A percentile compares a stretch with the other conserved stretches of the same genome.
Evolutionary conservation across 2,329 filamentous ascomycete genomes (phyloP).

Genomic region (Alternaria incomplexa): DNA sequence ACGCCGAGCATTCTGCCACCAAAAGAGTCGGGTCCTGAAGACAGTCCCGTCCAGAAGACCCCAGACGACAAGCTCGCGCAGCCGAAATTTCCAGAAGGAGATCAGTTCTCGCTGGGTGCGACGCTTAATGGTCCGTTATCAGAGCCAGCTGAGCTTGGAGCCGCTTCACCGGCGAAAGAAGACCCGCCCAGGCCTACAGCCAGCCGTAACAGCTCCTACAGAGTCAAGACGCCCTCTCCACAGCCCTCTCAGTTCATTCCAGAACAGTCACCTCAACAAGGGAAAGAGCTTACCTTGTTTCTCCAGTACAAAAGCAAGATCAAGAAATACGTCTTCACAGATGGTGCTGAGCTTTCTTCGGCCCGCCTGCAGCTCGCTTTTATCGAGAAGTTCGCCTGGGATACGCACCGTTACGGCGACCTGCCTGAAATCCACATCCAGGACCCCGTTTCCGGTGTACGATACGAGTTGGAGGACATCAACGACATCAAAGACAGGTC

Average conservation of each 20-base stretch:
- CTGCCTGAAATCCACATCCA: constrained; percentile 98
- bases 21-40: constrained; percentile 33
- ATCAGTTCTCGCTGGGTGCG: constrained; percentile 39
- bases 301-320: constrained; percentile 96
- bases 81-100: constrained; percentile 44
- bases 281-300: constrained; percentile 91
- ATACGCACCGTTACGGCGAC: constrained; percentile 94
- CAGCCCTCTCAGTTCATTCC: constrained; percentile 54
- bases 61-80: constrained; percentile 69
- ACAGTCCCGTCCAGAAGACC: constrained; percentile 56
- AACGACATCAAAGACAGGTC: constrained; percentile 92
- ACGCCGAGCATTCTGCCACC: constrained; percentile 46
- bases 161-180: constrained; percentile 33
- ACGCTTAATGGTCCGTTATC: constrained; percentile 46
- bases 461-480: constrained; percentile 93
- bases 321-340: constrained; percentile 90
- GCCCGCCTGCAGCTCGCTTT: constrained; percentile 92
- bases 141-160: constrained; percentile 38
- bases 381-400: constrained; percentile 99
- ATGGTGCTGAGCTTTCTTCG: constrained; percentile 85
- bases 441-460: constrained; percentile 92
- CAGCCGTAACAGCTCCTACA: constrained; percentile 38
- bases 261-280: constrained; percentile 70
- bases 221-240: constrained; percentile 48
- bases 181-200: constrained; percentile 27